Conservation (phyloP, 495 filamentous ascomycete species). For the Neurospora tetraspora region DNA sequence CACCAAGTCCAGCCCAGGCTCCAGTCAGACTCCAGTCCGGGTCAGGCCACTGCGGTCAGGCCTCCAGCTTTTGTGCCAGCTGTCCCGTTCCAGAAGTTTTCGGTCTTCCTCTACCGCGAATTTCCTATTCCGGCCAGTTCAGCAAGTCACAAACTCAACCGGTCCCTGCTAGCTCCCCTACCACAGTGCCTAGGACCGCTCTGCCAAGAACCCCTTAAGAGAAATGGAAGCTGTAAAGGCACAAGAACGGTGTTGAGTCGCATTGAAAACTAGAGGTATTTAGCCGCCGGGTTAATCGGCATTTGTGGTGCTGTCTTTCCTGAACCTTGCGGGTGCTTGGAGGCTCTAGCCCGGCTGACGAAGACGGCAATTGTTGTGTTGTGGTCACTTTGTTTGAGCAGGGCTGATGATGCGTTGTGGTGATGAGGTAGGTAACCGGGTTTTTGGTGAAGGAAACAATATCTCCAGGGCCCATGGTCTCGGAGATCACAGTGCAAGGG, state of each 20-base stretch:
- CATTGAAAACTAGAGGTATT: constrained; percentile 2
- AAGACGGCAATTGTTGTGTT: background rate
- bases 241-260: background rate
- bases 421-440: background rate
- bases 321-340: background rate
- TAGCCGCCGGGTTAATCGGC: constrained; percentile 17
- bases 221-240: background rate
- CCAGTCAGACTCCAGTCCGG: background rate
- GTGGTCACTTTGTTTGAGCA: background rate
- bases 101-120: background rate
- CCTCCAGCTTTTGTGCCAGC: background rate
- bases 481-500: background rate
- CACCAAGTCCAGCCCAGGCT: background rate
- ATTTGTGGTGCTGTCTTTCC: constrained; percentile 5
- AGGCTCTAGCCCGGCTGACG: background rate
- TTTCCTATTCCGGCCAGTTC: background rate
- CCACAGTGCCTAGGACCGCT: background rate
- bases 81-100: background rate
- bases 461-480: background rate
- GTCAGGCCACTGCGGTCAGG: background rate
- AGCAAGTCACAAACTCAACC: background rate
- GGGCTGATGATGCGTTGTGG: background rate
- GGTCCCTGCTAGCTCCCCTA: background rate
- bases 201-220: background rate
- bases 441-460: too few species aligned